phyloP scores from a whole-genome alignment of 2,329 filamentous ascomycete species.

The Ilyonectria destructans region DNA sequence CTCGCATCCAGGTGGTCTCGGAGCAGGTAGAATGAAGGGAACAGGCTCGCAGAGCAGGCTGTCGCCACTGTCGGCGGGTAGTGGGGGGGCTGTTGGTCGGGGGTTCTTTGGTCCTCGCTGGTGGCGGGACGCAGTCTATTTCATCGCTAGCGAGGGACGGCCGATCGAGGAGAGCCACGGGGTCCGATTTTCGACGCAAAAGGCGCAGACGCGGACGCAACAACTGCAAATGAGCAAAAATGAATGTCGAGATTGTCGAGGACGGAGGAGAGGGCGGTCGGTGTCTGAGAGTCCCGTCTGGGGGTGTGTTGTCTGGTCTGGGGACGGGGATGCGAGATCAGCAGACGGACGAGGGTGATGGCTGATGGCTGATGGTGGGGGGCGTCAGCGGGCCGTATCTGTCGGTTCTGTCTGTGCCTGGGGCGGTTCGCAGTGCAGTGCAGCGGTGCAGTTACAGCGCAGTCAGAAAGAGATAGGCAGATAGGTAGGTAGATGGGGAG shows the following conservation, averaged over 20 bases:
- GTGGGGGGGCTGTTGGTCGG: slow-evolving; percentile 30
- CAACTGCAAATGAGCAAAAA: slow-evolving; percentile 17
- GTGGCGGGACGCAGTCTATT: slow-evolving; percentile 42
- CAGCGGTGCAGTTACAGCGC: not conserved
- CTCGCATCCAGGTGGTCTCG: slow-evolving; percentile 18
- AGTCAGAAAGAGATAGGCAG: slow-evolving; percentile 10
- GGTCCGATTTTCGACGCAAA: slow-evolving; percentile 21
- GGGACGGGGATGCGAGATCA: slow-evolving; percentile 39
- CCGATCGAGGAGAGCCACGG: slow-evolving; percentile 16
- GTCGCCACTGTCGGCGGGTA: slow-evolving; percentile 32
- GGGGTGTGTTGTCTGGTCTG: slow-evolving; percentile 30
- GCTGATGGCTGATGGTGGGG: slow-evolving; percentile 40
- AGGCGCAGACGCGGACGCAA: slow-evolving; percentile 20
- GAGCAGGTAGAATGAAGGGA: not conserved
- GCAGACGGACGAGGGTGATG: slow-evolving; percentile 42
- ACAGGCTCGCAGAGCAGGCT: slow-evolving; percentile 18
- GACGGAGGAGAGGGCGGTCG: slow-evolving; percentile 30
- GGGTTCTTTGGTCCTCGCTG: slow-evolving; percentile 33
- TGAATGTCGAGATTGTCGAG: slow-evolving; percentile 32
- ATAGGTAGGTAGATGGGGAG: slow-evolving; percentile 25
- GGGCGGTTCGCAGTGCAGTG: slow-evolving; percentile 10
- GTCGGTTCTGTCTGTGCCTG: slow-evolving; percentile 22
- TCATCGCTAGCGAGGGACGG: slow-evolving; percentile 42
- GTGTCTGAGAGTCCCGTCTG: slow-evolving; percentile 32
- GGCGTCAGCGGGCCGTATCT: slow-evolving; percentile 43